phyloP scores from a whole-genome alignment of 352 stramenopile genomes.

The Phytophthora sp. region DNA sequence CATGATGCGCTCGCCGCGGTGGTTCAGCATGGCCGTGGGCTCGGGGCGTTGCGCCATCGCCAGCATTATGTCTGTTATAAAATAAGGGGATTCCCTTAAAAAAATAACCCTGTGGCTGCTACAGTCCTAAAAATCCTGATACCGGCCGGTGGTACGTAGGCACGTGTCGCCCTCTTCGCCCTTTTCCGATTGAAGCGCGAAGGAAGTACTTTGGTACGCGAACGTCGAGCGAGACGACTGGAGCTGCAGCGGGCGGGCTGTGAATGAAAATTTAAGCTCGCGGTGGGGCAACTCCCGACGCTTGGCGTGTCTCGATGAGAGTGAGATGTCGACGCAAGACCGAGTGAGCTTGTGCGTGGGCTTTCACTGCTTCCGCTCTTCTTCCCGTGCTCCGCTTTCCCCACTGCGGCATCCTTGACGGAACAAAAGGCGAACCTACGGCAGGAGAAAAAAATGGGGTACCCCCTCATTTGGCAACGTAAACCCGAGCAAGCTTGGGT shows the following conservation, averaged over 20 bases:
- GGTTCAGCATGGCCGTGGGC: constrained; percentile 41
- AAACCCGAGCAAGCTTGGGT: neutral
- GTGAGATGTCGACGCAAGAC: constrained; percentile 30
- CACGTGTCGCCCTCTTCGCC: constrained; percentile 24
- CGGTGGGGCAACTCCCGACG: constrained; percentile 8
- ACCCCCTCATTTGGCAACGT: constrained; percentile 20
- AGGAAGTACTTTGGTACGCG: no score
- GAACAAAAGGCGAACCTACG: constrained; percentile 20
- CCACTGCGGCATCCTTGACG: constrained; percentile 25
- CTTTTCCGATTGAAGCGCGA: constrained; percentile 50
- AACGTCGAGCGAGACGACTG: constrained; percentile 12
- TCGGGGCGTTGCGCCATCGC: constrained; percentile 25
- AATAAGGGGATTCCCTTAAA: neutral
- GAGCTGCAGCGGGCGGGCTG: neutral
- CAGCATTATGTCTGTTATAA: constrained; percentile 30
- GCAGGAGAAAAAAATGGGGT: constrained; percentile 30
- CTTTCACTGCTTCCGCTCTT: constrained; percentile 31
- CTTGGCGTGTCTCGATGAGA: constrained; percentile 23
- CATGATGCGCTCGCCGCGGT: constrained; percentile 49
- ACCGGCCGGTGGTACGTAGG: neutral
- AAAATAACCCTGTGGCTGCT: neutral
- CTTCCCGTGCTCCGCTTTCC: constrained; percentile 33
- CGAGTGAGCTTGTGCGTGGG: constrained; percentile 8
- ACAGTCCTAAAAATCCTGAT: constrained; percentile 9
- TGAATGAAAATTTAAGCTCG: constrained; percentile 25